Evolutionary conservation across 2,329 filamentous ascomycete genomes (phyloP).

Genomic region (Penicillium sp.): DNA sequence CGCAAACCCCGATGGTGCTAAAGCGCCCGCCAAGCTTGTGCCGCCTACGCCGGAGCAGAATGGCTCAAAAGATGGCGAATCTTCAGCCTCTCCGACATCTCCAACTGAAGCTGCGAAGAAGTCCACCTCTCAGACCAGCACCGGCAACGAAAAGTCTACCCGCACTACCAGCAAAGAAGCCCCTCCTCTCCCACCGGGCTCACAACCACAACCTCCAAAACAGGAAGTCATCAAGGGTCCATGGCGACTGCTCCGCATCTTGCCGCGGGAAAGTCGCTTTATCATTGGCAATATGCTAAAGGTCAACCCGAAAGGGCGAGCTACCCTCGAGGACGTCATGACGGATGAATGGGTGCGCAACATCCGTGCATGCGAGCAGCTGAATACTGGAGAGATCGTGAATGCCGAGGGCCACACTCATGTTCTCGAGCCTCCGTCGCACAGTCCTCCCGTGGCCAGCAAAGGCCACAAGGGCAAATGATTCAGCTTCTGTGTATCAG

Average conservation of each 20-base stretch:
- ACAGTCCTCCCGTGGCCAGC: slow-evolving; percentile 33
- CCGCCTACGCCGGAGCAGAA: slow-evolving; percentile 20
- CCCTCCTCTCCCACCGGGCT: slow-evolving; percentile 31
- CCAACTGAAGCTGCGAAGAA: slow-evolving; percentile 7
- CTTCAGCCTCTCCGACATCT: slow-evolving; percentile 6
- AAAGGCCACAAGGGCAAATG: slow-evolving; percentile 33
- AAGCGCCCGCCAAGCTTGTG: slow-evolving; percentile 9
- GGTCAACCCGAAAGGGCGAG: slow-evolving; percentile 75
- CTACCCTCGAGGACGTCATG: slow-evolving; percentile 79
- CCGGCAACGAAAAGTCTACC: slow-evolving; percentile 24
- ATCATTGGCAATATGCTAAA: slow-evolving; percentile 92
- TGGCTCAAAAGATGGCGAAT: slow-evolving; percentile 25
- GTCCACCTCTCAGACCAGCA: slow-evolving; percentile 24
- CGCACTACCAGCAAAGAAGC: slow-evolving; percentile 41
- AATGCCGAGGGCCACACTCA: slow-evolving; percentile 75
- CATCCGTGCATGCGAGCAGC: slow-evolving; percentile 74
- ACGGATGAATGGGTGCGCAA: slow-evolving; percentile 86
- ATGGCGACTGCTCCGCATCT: slow-evolving; percentile 78
- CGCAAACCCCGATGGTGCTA: slow-evolving; percentile 9
- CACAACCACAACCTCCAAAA: slow-evolving; percentile 30
- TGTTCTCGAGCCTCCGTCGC: slow-evolving; percentile 65
- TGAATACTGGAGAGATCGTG: slow-evolving; percentile 68
- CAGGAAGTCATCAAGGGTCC: slow-evolving; percentile 85
- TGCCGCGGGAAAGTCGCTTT: slow-evolving; percentile 83
- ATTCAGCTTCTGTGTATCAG: slow-evolving; percentile 21